These are phyloP conservation scores for Penicillium silybi DNA, from an alignment of 495 filamentous ascomycete genomes.

Conservation along the genomic window DNA sequence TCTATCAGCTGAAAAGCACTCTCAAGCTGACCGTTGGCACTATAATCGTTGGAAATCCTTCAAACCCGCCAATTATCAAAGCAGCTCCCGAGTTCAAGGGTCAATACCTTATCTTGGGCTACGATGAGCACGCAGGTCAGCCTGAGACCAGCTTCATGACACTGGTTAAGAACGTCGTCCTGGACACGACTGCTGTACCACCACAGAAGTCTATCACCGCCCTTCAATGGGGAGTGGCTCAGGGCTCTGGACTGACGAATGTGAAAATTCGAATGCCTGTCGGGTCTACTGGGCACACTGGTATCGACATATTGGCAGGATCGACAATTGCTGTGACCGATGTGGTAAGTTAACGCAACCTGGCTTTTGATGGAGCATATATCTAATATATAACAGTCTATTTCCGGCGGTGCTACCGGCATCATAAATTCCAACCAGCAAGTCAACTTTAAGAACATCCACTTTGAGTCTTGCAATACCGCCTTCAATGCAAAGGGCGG, in stretches of 20 bases:
- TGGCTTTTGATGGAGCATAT: not conserved
- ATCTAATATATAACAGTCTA: slow-evolving; percentile 31
- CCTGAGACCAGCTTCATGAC: slow-evolving; percentile 42
- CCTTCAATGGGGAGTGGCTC: slow-evolving; percentile 63
- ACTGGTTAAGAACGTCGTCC: slow-evolving; percentile 38
- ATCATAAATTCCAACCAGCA: slow-evolving; percentile 49
- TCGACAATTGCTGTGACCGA: slow-evolving; percentile 46
- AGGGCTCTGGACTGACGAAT: slow-evolving; percentile 70
- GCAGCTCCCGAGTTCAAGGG: slow-evolving; percentile 28
- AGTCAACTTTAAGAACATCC: slow-evolving; percentile 47
- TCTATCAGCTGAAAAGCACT: slow-evolving; percentile 37
- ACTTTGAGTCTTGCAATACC: slow-evolving; percentile 37
- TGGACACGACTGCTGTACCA: slow-evolving; percentile 35
- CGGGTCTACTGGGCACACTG: slow-evolving; percentile 50
- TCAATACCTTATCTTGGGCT: slow-evolving; percentile 29
- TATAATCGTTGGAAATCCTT: slow-evolving; percentile 41
- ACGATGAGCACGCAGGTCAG: slow-evolving; percentile 30
- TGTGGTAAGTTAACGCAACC: slow-evolving; percentile 31
- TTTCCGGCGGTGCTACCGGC: slow-evolving; percentile 47
- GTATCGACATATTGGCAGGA: slow-evolving; percentile 40
- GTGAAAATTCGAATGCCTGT: slow-evolving; percentile 65
- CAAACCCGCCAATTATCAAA: slow-evolving; percentile 34
- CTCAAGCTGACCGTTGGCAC: slow-evolving; percentile 43
- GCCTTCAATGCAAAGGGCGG: slow-evolving; percentile 37
- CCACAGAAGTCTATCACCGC: slow-evolving; percentile 30